Base-by-base conservation (phyloP, 2,329 filamentous ascomycete species). In the Hypomyces rosellus region DNA sequence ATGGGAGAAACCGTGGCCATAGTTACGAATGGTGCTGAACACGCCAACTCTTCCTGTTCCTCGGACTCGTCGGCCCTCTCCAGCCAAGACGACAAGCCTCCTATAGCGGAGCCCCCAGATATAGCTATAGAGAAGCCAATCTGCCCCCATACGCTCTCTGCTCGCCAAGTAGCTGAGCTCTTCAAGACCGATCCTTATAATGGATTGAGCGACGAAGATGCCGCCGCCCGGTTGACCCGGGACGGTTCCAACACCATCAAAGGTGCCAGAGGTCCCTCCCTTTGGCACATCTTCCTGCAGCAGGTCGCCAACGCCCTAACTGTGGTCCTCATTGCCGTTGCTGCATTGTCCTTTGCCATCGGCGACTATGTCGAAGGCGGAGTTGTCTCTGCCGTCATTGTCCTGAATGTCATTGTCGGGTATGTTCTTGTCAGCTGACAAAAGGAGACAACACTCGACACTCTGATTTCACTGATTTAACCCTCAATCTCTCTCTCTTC, bases 251-350 rank as follows among this genome's bases (percentile, higher is more conserved):
- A 89, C 72, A 78, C 77, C 65, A 80, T 89, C 73, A 80, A 85
- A 69, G 80, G 81, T 69, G 80, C 83, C 74, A 81, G 84, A 70
- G 81, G 83, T 68, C 70, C 85, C 71, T 88, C 85, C 68, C 63
- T 85, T 69, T 87, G 84, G 81, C 80, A 85, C 71, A 86, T 89
- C 72, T 77, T 89, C 71, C 69, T 89, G 70, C 85, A 84, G 64
- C 85, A 89, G 73, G 78, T 88, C 59, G 86, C 85, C 57, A 89
- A 89, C 72, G 86, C 84, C 71, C 73, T 89, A 69, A 89, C 85
- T 56, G 75, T 86, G 64, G 83, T 88, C 55, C 81, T 90, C 59
- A 74, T 89, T 58, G 81, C 88, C 61, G 86, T 87, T 61, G 88
- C 88, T 81, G 82, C 81, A 52, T 71, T 82, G 52, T 82, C 80